Evolutionary conservation across 169 alveolate genomes (phyloP).

Genomic region (Amoebophrya sp.): DNA sequence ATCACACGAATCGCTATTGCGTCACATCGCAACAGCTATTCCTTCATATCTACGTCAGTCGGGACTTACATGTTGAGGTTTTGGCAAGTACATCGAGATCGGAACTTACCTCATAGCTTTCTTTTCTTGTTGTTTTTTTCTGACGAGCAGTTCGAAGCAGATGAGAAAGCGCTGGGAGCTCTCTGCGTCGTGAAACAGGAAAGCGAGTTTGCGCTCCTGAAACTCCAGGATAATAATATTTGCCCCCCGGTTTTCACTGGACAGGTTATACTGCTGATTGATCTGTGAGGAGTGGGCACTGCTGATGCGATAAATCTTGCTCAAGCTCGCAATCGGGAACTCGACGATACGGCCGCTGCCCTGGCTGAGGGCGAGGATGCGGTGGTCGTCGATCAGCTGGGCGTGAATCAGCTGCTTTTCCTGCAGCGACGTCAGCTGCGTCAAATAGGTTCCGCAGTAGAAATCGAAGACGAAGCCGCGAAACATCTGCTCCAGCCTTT

Average conservation of each 20-base stretch:
- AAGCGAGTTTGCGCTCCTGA: not conserved
- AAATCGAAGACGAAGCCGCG: conserved; percentile 21
- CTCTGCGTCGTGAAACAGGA: not conserved
- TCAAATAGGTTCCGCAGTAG: conserved; percentile 1
- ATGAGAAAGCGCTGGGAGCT: not conserved
- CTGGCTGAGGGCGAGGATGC: not conserved
- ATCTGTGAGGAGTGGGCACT: too few species aligned
- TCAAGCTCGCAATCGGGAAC: not conserved
- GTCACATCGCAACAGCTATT: too few species aligned
- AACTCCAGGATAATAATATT: not conserved
- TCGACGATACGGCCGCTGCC: conserved; percentile 8
- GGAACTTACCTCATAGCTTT: not conserved
- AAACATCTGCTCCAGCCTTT: not conserved
- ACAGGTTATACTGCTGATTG: not conserved
- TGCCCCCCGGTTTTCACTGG: not conserved
- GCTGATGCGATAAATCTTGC: not conserved
- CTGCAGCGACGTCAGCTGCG: not conserved
- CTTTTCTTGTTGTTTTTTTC: not conserved
- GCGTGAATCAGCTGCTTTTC: conserved; percentile 23
- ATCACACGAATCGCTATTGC: too few species aligned
- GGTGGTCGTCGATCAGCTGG: not conserved
- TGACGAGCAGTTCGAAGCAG: not conserved
- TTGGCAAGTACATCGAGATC: too few species aligned
- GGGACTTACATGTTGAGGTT: too few species aligned
- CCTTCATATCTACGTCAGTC: too few species aligned